Conservation (phyloP, 2,329 filamentous ascomycete genomes). For the Calcarisporium arbuscula region DNA sequence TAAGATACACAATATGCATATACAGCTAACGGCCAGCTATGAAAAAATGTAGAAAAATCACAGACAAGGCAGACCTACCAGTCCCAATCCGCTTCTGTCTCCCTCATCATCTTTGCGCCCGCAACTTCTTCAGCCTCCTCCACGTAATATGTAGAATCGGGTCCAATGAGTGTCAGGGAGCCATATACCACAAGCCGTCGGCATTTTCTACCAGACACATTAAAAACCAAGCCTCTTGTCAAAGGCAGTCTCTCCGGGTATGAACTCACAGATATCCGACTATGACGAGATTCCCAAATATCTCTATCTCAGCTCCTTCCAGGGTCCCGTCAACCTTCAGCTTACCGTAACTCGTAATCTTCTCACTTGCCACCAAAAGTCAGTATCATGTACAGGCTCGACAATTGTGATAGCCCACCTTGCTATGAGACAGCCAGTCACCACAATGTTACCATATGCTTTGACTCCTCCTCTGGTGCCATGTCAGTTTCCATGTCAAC, state of each 20-base stretch:
- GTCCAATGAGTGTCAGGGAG: conserved; percentile 39
- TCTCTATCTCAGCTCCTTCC: conserved; percentile 36
- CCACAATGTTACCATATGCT: conserved; percentile 38
- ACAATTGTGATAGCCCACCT: conserved; percentile 26
- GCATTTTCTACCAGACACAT: conserved; percentile 27
- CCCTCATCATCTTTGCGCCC: conserved; percentile 35
- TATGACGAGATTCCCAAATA: conserved; percentile 40
- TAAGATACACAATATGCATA: no score
- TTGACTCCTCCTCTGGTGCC: conserved; percentile 33
- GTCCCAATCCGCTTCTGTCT: conserved; percentile 35
- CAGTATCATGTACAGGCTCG: conserved; percentile 8
- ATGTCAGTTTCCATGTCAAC: conserved; percentile 2
- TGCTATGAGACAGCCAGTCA: conserved; percentile 32
- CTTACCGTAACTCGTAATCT: conserved; percentile 41
- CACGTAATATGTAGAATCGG: conserved; percentile 35
- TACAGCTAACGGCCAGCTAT: no score
- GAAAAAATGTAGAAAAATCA: neutral
- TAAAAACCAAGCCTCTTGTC: neutral
- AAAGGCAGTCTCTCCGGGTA: neutral
- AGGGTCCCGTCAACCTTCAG: conserved; percentile 36
- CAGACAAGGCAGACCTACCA: conserved; percentile 14
- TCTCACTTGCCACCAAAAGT: conserved; percentile 25
- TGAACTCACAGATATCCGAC: conserved; percentile 36
- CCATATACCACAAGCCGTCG: conserved; percentile 37
- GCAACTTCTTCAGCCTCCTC: conserved; percentile 36